Evolutionary conservation across 2,329 filamentous ascomycete genomes (phyloP).

Genomic region (Nigrospora oryzae): DNA sequence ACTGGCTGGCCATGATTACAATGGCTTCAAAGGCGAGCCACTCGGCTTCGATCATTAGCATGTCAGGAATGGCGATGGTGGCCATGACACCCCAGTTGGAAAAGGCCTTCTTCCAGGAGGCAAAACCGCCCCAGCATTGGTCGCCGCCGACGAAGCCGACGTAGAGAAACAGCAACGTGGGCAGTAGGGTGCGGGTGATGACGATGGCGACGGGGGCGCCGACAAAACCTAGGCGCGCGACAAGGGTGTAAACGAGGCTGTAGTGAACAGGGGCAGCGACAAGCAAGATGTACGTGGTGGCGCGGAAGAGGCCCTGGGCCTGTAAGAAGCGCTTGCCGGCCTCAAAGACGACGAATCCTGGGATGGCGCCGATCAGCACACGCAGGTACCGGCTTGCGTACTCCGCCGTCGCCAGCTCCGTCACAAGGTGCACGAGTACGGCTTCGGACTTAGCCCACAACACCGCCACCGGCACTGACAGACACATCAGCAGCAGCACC

Average conservation of each 20-base stretch:
- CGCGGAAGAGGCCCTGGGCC: slow-evolving; percentile 72
- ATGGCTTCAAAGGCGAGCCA: slow-evolving; percentile 63
- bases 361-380: slow-evolving; percentile 64
- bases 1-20: slow-evolving; percentile 53
- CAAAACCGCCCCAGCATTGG: slow-evolving; percentile 81
- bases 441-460: slow-evolving; percentile 62
- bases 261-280: slow-evolving; percentile 71
- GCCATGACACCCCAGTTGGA: slow-evolving; percentile 64
- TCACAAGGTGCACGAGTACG: slow-evolving; percentile 44
- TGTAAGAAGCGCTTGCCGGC: slow-evolving; percentile 74
- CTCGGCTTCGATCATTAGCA: slow-evolving; percentile 64
- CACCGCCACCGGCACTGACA: slow-evolving; percentile 64
- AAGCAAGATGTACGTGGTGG: slow-evolving; percentile 68
- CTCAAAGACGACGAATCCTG: slow-evolving; percentile 71
- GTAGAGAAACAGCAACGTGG: slow-evolving; percentile 69
- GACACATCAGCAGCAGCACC: slow-evolving; percentile 65
- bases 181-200: slow-evolving; percentile 70
- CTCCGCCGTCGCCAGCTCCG: slow-evolving; percentile 49
- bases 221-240: slow-evolving; percentile 64
- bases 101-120: slow-evolving; percentile 46
- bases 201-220: slow-evolving; percentile 77
- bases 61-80: slow-evolving; percentile 56
- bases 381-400: slow-evolving; percentile 67
- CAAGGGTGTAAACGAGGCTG: slow-evolving; percentile 69
- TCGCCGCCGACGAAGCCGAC: slow-evolving; percentile 64